Base-by-base conservation (phyloP, 129 eudicot genomes). In the Mikania micrantha region DNA sequence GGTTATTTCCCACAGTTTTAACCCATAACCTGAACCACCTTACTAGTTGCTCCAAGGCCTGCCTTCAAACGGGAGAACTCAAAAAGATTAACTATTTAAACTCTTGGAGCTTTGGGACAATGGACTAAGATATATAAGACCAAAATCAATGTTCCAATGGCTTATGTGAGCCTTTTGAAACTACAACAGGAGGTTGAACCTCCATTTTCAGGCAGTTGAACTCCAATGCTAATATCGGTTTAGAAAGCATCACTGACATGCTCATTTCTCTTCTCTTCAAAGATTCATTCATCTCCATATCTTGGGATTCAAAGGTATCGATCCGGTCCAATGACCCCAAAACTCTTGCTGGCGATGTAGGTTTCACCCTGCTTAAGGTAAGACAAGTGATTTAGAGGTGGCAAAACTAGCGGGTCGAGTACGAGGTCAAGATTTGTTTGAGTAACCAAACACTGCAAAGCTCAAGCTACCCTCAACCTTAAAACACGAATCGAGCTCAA, bases 191-290 rank as follows among this genome's bases (percentile, higher is more conserved):
- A 66, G 91, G 83, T 50, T 88, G 90, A 49, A 93, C 98, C 71
- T 76, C 67, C 95, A 93, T 88, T 67, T 72, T 74, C 39, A 93
- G 70, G 75, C 82, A 74, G 66, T 73, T 86, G 73, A 93, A 88
- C 75, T 88, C 85, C 72, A 88, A 72, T 16, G 96, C 98, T 32
- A 88, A 79, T 45, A 93, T 78, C 16, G 96, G 98, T 76, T 80
- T 88, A 7, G 98, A 88, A 47, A 93, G 75, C 96, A 88, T 76
- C 36, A 86, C 88, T 0, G 85, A 67, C 62, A 83, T 74, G 84
- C 90, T 70, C 35, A 72, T 81, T 53, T 79, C 83, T 69, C 88
- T 74, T 72, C 80, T 80, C 31, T 27, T 48, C 12, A 32, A 12
- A 28, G 50, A 52, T 39, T 80, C 87, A 15, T 16, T 25, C 11